A percentile compares a stretch with the other conserved stretches of the same genome.
Conservation (phyloP, 169 alveolate genomes). For the Eimeria falciformis region DNA sequence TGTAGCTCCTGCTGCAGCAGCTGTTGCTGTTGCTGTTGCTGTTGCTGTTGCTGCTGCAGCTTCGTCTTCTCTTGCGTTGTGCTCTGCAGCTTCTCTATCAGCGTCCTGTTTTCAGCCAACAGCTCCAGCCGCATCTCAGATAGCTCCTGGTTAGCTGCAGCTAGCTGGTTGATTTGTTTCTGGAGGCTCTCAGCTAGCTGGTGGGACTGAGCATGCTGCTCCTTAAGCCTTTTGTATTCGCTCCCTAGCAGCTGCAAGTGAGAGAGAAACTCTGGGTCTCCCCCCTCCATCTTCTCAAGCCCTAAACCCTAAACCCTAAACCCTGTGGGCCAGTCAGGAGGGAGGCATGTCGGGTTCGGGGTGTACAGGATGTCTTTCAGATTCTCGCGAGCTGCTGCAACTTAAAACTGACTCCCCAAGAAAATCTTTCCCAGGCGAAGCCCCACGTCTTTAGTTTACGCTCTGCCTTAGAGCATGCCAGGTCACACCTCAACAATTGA, state of each 20-base stretch:
- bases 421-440: too few species aligned
- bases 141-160: constrained; percentile 31
- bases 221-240: constrained; percentile 57
- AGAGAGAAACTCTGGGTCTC: constrained; percentile 63
- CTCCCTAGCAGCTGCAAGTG: constrained; percentile 57
- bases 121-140: constrained; percentile 52
- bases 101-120: constrained; percentile 40
- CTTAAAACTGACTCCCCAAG: too few species aligned
- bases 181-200: constrained; percentile 49
- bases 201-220: constrained; percentile 42
- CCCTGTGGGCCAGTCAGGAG: too few species aligned
- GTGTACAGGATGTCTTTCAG: too few species aligned
- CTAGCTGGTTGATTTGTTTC: constrained; percentile 1
- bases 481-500: too few species aligned
- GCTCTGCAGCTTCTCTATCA: constrained; percentile 51
- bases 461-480: too few species aligned
- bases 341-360: too few species aligned
- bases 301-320: too few species aligned
- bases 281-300: background rate
- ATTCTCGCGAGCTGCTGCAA: too few species aligned
- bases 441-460: too few species aligned
- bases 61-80: constrained; percentile 38
- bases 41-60: constrained; percentile 30
- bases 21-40: constrained; percentile 4
- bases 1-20: constrained; percentile 49